Percentiles rank a stretch among this genome's conserved stretches.
Evolutionary conservation across 2,329 filamentous ascomycete genomes (phyloP).

Genomic region (Beauveria asiatica): DNA sequence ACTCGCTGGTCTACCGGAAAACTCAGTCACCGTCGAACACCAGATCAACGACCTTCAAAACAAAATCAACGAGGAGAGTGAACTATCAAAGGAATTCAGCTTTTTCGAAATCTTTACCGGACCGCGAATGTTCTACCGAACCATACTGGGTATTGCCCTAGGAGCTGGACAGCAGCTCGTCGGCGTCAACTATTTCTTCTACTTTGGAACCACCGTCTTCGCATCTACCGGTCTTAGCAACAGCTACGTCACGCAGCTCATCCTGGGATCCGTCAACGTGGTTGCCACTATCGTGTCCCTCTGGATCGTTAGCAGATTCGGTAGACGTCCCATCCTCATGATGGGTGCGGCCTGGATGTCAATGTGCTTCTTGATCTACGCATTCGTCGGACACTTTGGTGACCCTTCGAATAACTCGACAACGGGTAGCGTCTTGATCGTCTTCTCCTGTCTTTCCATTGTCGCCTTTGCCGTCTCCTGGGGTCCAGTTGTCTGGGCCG

Average conservation of each 20-base stretch:
- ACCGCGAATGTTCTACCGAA: constrained; percentile 57
- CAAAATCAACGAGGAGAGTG: constrained; percentile 40
- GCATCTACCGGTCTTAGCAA: constrained; percentile 54
- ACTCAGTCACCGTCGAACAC: constrained; percentile 32
- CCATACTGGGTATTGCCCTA: constrained; percentile 51
- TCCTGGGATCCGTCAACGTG: constrained; percentile 60
- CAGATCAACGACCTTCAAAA: constrained; percentile 44
- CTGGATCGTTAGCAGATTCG: constrained; percentile 56
- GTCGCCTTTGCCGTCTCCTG: constrained; percentile 59
- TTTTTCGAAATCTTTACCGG: constrained; percentile 58
- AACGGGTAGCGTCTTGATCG: constrained; percentile 52
- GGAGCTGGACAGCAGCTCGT: constrained; percentile 62
- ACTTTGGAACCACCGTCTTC: constrained; percentile 60
- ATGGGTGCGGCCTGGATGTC: constrained; percentile 54
- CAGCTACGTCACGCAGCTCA: constrained; percentile 59
- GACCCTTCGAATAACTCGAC: constrained; percentile 37
- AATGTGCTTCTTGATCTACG: constrained; percentile 41
- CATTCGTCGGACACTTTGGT: constrained; percentile 39
- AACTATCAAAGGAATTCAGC: constrained; percentile 35
- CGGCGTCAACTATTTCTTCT: constrained; percentile 61
- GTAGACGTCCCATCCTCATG: constrained; percentile 55
- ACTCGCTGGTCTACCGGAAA: constrained; percentile 33
- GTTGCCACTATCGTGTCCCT: constrained; percentile 56
- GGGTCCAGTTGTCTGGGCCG: constrained; percentile 61
- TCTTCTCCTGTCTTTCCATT: constrained; percentile 62